Base-by-base conservation (phyloP, 805 yeast species). In the Nakazawaea holstii region DNA sequence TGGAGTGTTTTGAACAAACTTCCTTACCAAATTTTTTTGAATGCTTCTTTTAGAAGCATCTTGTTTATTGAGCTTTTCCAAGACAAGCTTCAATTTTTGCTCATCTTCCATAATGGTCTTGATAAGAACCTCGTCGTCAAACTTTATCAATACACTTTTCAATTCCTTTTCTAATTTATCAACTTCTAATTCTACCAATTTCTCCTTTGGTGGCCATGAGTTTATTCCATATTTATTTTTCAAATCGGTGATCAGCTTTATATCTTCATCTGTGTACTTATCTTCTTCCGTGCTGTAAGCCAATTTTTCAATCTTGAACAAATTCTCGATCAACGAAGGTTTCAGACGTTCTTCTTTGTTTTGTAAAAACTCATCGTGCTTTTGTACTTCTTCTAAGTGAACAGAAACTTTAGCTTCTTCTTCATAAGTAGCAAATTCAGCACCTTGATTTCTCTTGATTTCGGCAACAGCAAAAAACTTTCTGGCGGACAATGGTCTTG, bases 401-500 rank as follows among this genome's bases (percentile, higher is more conserved):
- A 90, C 92, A 54, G 76, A 73, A 42, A 68, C 68, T 56, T 82
- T 84, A 44, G 96, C 95, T 57, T 83, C 79, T 37, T 73, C 70
- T 62, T 86, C 86, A 68, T 86, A 90, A 53, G 76, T 69, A 27
- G 87, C 92, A 73, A 91, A 88, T 65, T 89, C 92, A 60, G 90
- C 91, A 77, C 97, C 98, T 67, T 86, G 82, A 59, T 87, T 84
- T 62, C 76, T 81, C 68, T 88, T 79, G 62, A 92, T 87, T 61
- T 92, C 97, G 2, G 97, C 96, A 50, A 92, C 81, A 8, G 97
- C 90, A 70, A 92, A 92, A 52, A 76, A 79, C 66, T 92, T 92
- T 50, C 83, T 74, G 14, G 91, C 78, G 14, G 95, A 83, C 37
- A 90, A 67, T 37, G 96, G 95, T 53, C 96, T 84, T 33, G 90